A percentile compares a stretch with the other conserved stretches of the same genome.
These are phyloP conservation scores for Nemania sp. DNA, from an alignment of 2,329 filamentous ascomycete genomes.

Conservation along the genomic window DNA sequence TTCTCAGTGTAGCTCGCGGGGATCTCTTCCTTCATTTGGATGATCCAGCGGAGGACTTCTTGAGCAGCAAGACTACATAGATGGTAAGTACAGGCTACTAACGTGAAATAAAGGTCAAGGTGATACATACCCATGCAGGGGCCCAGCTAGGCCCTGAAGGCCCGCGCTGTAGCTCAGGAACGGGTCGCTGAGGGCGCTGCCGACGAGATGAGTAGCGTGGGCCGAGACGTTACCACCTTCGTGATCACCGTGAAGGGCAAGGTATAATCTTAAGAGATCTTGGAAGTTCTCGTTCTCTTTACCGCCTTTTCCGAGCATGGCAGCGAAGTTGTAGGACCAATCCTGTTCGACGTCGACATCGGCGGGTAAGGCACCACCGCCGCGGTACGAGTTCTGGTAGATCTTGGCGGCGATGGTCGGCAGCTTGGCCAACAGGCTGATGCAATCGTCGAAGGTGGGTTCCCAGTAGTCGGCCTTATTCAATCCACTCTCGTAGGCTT, in stretches of 20 bases:
- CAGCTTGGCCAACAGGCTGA: conserved; percentile 92
- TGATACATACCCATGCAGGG: conserved; percentile 70
- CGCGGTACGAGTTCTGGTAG: conserved; percentile 87
- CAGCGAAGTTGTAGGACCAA: conserved; percentile 98
- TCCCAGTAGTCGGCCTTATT: conserved; percentile 99
- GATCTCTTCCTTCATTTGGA: conserved; percentile 92
- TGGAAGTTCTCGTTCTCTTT: conserved; percentile 92
- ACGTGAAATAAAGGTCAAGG: neutral
- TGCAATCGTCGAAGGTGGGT: conserved; percentile 93
- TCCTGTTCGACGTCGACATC: conserved; percentile 83
- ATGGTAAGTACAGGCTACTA: neutral
- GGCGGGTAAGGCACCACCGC: conserved; percentile 73
- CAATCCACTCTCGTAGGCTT: conserved; percentile 86
- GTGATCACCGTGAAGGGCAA: conserved; percentile 96
- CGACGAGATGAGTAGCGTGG: conserved; percentile 92
- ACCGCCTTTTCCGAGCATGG: conserved; percentile 89
- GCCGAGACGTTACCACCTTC: conserved; percentile 98
- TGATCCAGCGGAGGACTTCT: conserved; percentile 94
- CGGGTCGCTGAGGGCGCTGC: conserved; percentile 89
- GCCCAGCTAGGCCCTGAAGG: conserved; percentile 93
- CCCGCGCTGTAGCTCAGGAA: conserved; percentile 97
- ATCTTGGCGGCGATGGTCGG: conserved; percentile 97
- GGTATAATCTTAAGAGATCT: conserved; percentile 89
- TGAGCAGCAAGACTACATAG: conserved; percentile 78
- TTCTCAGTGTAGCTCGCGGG: conserved; percentile 76